Evolutionary conservation across 345 rosid genomes (phyloP).

Genomic region (Cochlearia excelsa): DNA sequence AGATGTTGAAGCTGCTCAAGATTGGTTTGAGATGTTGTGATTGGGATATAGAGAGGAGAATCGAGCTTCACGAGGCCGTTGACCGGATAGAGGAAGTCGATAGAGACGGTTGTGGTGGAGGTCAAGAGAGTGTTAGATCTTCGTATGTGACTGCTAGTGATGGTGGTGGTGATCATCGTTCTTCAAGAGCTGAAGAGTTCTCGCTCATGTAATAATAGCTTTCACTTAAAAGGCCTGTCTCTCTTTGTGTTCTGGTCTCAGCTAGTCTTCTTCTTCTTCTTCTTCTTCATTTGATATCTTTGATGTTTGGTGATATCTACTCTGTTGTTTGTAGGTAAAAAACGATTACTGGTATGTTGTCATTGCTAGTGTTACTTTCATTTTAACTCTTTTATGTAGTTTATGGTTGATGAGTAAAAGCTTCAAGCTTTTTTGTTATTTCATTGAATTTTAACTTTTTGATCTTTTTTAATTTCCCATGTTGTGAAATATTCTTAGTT

Average conservation of each 20-base stretch:
- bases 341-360: background rate
- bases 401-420: conserved; percentile 26
- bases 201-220: conserved; percentile 28
- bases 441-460: conserved; percentile 11
- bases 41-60: conserved; percentile 65
- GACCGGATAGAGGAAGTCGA: conserved; percentile 45
- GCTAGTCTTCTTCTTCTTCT: conserved; percentile 19
- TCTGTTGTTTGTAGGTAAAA: conserved; percentile 29
- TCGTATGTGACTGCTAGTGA: conserved; percentile 54
- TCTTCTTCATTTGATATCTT: background rate
- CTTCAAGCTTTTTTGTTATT: conserved; percentile 27
- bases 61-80: conserved; percentile 60
- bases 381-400: conserved; percentile 16
- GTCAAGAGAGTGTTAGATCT: conserved; percentile 49
- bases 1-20: conserved; percentile 77
- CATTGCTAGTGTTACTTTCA: conserved; percentile 15
- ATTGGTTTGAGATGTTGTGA: conserved; percentile 85
- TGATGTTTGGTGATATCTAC: conserved; percentile 27
- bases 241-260: background rate
- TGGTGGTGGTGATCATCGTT: conserved; percentile 46
- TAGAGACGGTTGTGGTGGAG: conserved; percentile 58
- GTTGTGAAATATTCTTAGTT: conserved; percentile 10
- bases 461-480: background rate
- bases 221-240: conserved; percentile 17
- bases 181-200: conserved; percentile 59